Percentiles rank a stretch among this genome's conserved stretches.
Conservation (phyloP, 2,329 filamentous ascomycete genomes). For the Thelonectria discophora region DNA sequence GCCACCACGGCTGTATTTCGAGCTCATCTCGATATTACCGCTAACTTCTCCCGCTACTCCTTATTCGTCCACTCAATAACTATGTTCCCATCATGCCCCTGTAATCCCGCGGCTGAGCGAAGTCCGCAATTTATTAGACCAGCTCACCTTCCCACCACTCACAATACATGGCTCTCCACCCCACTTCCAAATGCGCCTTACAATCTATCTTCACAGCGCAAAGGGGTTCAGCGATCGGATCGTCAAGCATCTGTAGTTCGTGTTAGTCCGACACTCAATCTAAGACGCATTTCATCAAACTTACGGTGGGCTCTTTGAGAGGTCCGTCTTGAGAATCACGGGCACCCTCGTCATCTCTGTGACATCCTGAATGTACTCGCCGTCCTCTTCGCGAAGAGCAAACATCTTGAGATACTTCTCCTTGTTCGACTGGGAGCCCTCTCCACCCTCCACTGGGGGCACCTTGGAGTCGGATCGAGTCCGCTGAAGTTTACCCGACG, state of each 20-base stretch:
- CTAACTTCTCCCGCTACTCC: slow-evolving; percentile 7
- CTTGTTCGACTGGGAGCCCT: slow-evolving; percentile 87
- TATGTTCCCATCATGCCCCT: slow-evolving; percentile 20
- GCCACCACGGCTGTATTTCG: slow-evolving; percentile 20
- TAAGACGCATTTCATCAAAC: slow-evolving; percentile 55
- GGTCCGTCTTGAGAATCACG: slow-evolving; percentile 97
- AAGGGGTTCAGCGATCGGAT: slow-evolving; percentile 85
- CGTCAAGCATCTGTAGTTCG: slow-evolving; percentile 72
- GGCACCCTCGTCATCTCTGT: slow-evolving; percentile 97
- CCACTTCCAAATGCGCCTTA: slow-evolving; percentile 24
- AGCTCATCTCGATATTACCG: slow-evolving; percentile 26
- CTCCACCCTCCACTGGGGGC: slow-evolving; percentile 75
- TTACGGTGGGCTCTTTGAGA: slow-evolving; percentile 99
- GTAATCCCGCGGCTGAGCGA: slow-evolving; percentile 10
- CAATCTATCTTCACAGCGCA: slow-evolving; percentile 58
- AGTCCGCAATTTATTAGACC: neutral
- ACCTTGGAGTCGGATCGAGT: slow-evolving; percentile 96
- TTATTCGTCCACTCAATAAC: slow-evolving; percentile 6
- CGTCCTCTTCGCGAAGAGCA: slow-evolving; percentile 87
- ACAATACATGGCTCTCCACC: slow-evolving; percentile 21
- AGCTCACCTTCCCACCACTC: slow-evolving; percentile 15
- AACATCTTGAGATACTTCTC: slow-evolving; percentile 96
- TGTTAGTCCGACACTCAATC: no score
- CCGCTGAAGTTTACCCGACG: slow-evolving; percentile 78
- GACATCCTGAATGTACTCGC: slow-evolving; percentile 97